Evolutionary conservation across 495 filamentous ascomycete genomes (phyloP).

Genomic region (Glutinoglossum americanum): DNA sequence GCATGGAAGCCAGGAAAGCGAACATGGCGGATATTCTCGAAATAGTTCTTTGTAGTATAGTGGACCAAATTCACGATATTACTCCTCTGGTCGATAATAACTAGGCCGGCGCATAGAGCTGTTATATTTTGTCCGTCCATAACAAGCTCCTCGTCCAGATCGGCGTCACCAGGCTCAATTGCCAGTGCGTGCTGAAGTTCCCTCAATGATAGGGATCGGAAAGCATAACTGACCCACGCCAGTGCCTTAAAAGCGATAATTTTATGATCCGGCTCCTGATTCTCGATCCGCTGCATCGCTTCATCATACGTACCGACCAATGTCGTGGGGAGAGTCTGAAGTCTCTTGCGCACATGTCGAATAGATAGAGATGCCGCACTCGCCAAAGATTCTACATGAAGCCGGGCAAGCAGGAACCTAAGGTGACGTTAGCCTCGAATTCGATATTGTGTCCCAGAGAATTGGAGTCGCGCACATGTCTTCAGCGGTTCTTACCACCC

Average conservation of each 20-base stretch:
- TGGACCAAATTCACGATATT: conserved; percentile 30
- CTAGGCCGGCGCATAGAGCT: conserved; percentile 29
- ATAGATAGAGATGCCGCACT: conserved; percentile 13
- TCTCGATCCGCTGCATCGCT: conserved; percentile 23
- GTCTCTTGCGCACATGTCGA: conserved; percentile 13
- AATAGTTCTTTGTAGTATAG: conserved; percentile 31
- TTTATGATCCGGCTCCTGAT: conserved; percentile 12
- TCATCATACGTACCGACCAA: conserved; percentile 20
- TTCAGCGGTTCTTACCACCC: conserved; percentile 7
- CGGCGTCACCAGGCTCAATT: conserved; percentile 11
- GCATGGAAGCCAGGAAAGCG: conserved; percentile 19
- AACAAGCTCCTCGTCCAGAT: conserved; percentile 22
- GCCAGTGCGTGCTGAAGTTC: conserved; percentile 29
- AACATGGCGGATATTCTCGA: conserved; percentile 16
- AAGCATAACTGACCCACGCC: conserved; percentile 24
- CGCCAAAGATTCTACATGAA: conserved; percentile 25
- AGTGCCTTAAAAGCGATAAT: conserved; percentile 19
- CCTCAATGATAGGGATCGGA: conserved; percentile 16
- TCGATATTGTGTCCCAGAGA: conserved; percentile 6
- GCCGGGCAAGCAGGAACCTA: conserved; percentile 31
- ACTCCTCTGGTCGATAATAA: conserved; percentile 26
- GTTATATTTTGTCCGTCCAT: conserved; percentile 18
- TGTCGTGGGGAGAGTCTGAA: conserved; percentile 16
- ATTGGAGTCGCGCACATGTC: conserved; percentile 10
- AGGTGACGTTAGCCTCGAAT: conserved; percentile 2